Evolutionary conservation across 768 basidiomycete species (phyloP).

Genomic region (Rhodotorula sphaerocarpa): DNA sequence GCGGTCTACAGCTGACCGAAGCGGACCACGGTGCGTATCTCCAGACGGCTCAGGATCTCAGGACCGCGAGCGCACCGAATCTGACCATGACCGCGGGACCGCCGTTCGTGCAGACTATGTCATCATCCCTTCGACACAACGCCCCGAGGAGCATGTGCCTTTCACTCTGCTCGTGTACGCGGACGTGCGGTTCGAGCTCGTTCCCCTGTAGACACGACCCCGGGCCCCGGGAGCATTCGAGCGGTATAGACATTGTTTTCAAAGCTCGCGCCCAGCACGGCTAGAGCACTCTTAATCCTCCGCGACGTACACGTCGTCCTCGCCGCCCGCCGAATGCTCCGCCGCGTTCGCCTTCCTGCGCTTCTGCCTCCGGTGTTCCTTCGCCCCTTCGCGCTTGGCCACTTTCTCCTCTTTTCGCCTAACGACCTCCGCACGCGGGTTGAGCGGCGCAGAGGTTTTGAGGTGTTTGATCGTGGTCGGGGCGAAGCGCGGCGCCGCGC

Average conservation of each 20-base stretch:
- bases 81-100: too few relatives aligned
- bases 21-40: constrained; percentile 2
- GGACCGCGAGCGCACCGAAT: too few relatives aligned
- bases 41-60: constrained; percentile 25
- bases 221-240: too few relatives aligned
- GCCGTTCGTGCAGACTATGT: constrained; percentile 52
- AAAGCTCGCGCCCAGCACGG: not conserved
- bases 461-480: constrained; percentile 76
- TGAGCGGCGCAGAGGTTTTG: constrained; percentile 65
- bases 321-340: not conserved
- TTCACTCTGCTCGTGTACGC: constrained; percentile 50
- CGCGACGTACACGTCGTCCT: constrained; percentile 11
- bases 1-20: too few relatives aligned
- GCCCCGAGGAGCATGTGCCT: constrained; percentile 51
- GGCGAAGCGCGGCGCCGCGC: constrained; percentile 44
- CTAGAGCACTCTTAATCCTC: constrained; percentile 6
- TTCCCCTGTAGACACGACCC: not conserved
- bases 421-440: constrained; percentile 63
- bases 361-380: not conserved
- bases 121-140: constrained; percentile 64
- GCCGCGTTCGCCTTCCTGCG: not conserved
- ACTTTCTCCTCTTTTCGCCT: not conserved
- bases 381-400: not conserved
- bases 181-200: constrained; percentile 8
- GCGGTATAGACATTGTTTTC: not conserved